phyloP scores from a whole-genome alignment of 1,284 basidiomycete species.

The Cryptococcus wingfieldii region DNA sequence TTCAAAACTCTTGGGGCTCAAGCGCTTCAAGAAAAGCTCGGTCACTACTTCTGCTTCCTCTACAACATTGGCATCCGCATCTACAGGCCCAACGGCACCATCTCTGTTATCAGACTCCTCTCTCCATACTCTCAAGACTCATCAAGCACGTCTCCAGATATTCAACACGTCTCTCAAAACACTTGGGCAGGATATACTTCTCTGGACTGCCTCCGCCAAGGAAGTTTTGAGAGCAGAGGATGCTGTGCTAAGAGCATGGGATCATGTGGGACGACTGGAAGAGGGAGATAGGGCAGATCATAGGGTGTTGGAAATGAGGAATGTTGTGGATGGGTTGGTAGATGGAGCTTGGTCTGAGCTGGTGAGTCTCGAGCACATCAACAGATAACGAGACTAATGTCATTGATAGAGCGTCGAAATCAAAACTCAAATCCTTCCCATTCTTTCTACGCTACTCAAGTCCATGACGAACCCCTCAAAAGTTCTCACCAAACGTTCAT shows the following conservation, averaged over 20 bases:
- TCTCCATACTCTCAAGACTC: constrained; percentile 26
- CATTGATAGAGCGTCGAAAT: background rate
- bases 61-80: constrained; percentile 4
- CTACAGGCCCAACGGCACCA: constrained; percentile 9
- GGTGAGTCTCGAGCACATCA: constrained; percentile 28
- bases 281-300: constrained; percentile 33
- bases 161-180: constrained; percentile 35
- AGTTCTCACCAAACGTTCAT: constrained; percentile 39
- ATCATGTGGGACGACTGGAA: constrained; percentile 38
- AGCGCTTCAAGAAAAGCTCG: constrained; percentile 46
- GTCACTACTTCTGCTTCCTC: constrained; percentile 5
- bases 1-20: constrained; percentile 21
- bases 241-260: constrained; percentile 32
- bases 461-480: constrained; percentile 39
- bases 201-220: constrained; percentile 37
- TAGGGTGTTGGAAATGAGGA: constrained; percentile 39
- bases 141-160: constrained; percentile 32
- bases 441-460: constrained; percentile 38
- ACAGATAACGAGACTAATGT: background rate
- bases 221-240: constrained; percentile 32
- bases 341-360: constrained; percentile 33
- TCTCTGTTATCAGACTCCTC: constrained; percentile 25
- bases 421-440: constrained; percentile 36
- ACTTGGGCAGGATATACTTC: constrained; percentile 41
- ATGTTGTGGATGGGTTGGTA: constrained; percentile 34